Percentiles rank a stretch among this genome's conserved stretches.
Evolutionary conservation across 352 stramenopile species (phyloP).

Genomic region (Globisporangium echinulatum): DNA sequence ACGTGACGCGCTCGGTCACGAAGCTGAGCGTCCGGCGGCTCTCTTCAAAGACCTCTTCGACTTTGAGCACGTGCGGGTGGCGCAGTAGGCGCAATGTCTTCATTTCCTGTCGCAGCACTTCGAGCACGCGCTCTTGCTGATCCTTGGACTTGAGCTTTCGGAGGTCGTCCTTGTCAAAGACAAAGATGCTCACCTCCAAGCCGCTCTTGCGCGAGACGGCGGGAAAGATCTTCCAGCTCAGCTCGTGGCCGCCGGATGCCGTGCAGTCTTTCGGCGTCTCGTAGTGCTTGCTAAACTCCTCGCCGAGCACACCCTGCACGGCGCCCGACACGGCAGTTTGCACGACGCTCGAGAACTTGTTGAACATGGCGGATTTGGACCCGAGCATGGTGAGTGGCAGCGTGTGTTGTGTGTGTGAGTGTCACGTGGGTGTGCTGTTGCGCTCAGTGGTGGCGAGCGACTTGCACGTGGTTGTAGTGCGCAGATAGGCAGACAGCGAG

Average conservation of each 20-base stretch:
- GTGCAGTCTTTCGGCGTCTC: slow-evolving; percentile 84
- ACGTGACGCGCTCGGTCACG: slow-evolving; percentile 87
- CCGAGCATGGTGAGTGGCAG: slow-evolving; percentile 1
- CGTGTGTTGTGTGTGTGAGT: neutral
- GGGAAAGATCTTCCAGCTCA: slow-evolving; percentile 82
- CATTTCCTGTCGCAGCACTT: slow-evolving; percentile 86
- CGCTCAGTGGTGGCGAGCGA: neutral
- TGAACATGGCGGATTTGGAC: slow-evolving; percentile 48
- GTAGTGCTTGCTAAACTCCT: slow-evolving; percentile 84
- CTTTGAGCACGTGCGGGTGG: slow-evolving; percentile 86
- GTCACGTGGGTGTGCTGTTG: too few relatives aligned
- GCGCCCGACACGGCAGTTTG: slow-evolving; percentile 47
- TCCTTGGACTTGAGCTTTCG: slow-evolving; percentile 82
- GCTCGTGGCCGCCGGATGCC: slow-evolving; percentile 75
- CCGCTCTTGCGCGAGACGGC: slow-evolving; percentile 75
- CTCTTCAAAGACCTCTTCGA: slow-evolving; percentile 88
- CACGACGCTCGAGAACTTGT: slow-evolving; percentile 71
- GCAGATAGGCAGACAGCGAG: neutral
- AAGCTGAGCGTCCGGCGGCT: slow-evolving; percentile 82
- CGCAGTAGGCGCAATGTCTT: slow-evolving; percentile 81
- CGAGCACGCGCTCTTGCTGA: slow-evolving; percentile 78
- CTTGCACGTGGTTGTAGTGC: too few relatives aligned
- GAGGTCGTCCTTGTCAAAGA: slow-evolving; percentile 86
- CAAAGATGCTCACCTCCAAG: slow-evolving; percentile 75
- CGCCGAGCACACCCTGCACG: slow-evolving; percentile 49